A percentile compares a stretch with the other conserved stretches of the same genome.
phyloP scores from a whole-genome alignment of 2,329 filamentous ascomycete species.

The Epichloe sp. region DNA sequence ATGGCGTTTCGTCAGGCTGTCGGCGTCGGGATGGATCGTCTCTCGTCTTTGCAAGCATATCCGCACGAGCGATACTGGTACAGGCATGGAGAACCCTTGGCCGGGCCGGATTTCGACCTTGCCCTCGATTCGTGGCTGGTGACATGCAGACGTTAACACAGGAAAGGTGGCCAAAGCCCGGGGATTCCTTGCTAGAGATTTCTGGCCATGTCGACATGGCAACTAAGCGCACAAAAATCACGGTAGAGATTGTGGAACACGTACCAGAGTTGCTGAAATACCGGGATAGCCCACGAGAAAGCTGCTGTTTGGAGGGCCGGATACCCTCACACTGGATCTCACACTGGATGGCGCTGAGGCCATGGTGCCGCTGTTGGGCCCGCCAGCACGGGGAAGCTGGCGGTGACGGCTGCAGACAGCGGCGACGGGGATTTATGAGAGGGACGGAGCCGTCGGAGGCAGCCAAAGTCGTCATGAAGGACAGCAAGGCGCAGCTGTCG shows the following conservation, averaged over 20 bases:
- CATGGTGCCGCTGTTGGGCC: slow-evolving; percentile 15
- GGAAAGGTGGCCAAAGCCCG: not conserved
- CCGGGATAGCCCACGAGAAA: slow-evolving; percentile 95
- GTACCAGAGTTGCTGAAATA: slow-evolving; percentile 90
- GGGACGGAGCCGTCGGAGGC: not conserved
- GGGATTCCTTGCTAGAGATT: too few relatives aligned
- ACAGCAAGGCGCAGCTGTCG: not conserved
- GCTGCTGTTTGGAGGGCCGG: slow-evolving; percentile 90
- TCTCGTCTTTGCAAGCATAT: slow-evolving; percentile 89
- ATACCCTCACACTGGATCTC: slow-evolving; percentile 74
- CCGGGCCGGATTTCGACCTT: slow-evolving; percentile 92
- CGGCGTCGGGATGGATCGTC: slow-evolving; percentile 90
- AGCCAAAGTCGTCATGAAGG: not conserved
- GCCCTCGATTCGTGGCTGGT: slow-evolving; percentile 86
- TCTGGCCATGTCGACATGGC: too few relatives aligned
- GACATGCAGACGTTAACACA: not conserved
- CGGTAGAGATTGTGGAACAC: slow-evolving; percentile 24
- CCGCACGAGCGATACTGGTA: slow-evolving; percentile 82
- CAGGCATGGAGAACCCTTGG: slow-evolving; percentile 74
- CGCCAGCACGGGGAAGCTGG: slow-evolving; percentile 7
- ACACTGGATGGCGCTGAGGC: slow-evolving; percentile 39
- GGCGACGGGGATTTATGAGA: not conserved
- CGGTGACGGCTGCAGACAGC: slow-evolving; percentile 1
- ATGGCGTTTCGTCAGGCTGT: slow-evolving; percentile 86
- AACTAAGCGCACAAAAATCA: slow-evolving; percentile 1